phyloP scores from a whole-genome alignment of 2,329 filamentous ascomycete genomes.

The Cladosporium sp. region DNA sequence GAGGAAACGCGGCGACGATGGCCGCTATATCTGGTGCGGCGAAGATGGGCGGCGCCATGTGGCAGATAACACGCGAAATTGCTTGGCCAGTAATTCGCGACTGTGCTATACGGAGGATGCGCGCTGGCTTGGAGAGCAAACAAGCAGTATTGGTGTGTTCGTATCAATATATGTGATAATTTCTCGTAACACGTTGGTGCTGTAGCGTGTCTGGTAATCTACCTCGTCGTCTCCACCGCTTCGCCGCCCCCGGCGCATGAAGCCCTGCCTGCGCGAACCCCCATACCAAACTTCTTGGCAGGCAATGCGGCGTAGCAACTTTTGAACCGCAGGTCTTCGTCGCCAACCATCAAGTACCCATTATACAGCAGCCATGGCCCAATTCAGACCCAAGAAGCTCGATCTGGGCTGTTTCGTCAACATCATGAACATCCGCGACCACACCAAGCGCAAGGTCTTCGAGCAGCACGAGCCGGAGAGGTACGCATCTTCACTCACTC shows the following conservation, averaged over 20 bases:
- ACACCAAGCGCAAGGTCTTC: conserved; percentile 94
- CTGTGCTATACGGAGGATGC: neutral
- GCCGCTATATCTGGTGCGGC: conserved; percentile 30
- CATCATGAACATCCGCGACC: conserved; percentile 82
- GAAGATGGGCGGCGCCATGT: conserved; percentile 30
- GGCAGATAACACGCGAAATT: conserved; percentile 10
- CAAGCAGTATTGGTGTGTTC: neutral
- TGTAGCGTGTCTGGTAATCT: neutral
- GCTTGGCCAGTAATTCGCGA: conserved; percentile 8
- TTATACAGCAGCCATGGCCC: conserved; percentile 41
- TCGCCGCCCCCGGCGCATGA: neutral
- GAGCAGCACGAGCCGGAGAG: conserved; percentile 83
- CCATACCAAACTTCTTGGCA: conserved; percentile 5
- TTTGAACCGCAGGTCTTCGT: conserved; percentile 13
- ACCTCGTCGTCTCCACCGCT: neutral
- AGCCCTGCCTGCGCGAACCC: neutral
- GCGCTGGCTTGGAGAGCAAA: neutral
- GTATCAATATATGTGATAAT: neutral
- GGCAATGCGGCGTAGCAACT: conserved; percentile 3
- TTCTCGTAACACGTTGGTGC: neutral
- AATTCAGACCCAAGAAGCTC: conserved; percentile 87
- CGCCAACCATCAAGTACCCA: neutral
- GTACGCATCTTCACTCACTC: conserved; percentile 49
- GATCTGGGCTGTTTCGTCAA: conserved; percentile 88
- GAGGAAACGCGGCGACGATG: conserved; percentile 29